Conservation (phyloP, 352 stramenopile species). For the Phytophthora nicotianae region DNA sequence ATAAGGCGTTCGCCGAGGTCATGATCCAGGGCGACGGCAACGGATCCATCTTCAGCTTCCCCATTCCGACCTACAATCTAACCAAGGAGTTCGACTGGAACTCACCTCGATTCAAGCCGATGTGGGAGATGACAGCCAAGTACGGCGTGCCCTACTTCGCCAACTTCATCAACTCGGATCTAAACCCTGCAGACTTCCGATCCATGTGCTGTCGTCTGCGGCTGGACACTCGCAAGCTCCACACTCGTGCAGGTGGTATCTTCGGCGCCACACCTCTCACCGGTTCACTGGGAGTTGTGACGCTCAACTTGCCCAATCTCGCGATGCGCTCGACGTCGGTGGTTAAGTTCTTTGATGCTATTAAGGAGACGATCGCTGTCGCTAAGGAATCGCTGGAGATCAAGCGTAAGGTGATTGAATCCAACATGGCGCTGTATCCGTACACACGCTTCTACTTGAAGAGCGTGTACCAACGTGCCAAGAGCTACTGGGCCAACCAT, state of each 20-base stretch:
- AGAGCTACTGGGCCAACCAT: slow-evolving; percentile 40
- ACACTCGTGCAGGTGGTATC: slow-evolving; percentile 35
- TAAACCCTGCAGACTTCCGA: slow-evolving; percentile 34
- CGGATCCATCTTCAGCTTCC: slow-evolving; percentile 42
- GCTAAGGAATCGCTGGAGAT: slow-evolving; percentile 38
- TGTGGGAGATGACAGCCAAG: slow-evolving; percentile 41
- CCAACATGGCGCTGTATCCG: slow-evolving; percentile 40
- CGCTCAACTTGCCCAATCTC: slow-evolving; percentile 36
- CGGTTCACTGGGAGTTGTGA: slow-evolving; percentile 39
- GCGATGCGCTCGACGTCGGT: slow-evolving; percentile 29
- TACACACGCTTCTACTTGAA: slow-evolving; percentile 40
- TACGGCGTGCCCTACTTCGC: slow-evolving; percentile 39
- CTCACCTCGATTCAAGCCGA: slow-evolving; percentile 30
- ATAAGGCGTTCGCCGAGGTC: slow-evolving; percentile 38
- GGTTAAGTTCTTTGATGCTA: slow-evolving; percentile 31
- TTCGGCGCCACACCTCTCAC: slow-evolving; percentile 35
- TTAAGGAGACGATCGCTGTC: slow-evolving; percentile 32
- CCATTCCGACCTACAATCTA: slow-evolving; percentile 39
- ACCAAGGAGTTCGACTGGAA: slow-evolving; percentile 40
- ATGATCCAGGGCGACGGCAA: slow-evolving; percentile 40
- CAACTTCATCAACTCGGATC: slow-evolving; percentile 39
- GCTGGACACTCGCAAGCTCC: slow-evolving; percentile 36
- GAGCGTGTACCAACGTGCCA: slow-evolving; percentile 33
- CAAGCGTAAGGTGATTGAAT: slow-evolving; percentile 35
- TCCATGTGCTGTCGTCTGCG: slow-evolving; percentile 39